Evolutionary conservation across 2,329 filamentous ascomycete genomes (phyloP).

Genomic region (Monosporascus ibericus): DNA sequence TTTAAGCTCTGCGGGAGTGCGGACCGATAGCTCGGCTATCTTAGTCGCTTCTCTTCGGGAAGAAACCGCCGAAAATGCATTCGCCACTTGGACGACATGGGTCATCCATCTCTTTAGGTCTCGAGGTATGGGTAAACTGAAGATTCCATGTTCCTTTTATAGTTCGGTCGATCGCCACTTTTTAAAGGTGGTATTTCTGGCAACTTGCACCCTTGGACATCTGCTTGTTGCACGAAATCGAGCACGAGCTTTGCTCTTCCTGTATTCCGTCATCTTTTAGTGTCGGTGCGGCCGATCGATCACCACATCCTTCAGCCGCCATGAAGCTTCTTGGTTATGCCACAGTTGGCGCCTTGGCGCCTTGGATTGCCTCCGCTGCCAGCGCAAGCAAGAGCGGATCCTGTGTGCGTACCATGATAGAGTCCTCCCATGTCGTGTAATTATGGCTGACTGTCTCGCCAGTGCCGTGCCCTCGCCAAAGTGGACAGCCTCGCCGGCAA

Average conservation of each 20-base stretch:
- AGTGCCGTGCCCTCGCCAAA: neutral
- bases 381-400: neutral
- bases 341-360: neutral
- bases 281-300: neutral
- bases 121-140: too few relatives aligned
- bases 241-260: neutral
- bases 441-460: neutral
- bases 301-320: neutral
- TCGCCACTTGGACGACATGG: too few relatives aligned
- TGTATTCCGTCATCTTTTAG: neutral
- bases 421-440: too few relatives aligned
- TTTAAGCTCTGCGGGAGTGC: too few relatives aligned
- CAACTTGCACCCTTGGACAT: too few relatives aligned
- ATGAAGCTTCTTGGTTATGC: neutral
- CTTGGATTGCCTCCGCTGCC: neutral
- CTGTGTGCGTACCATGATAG: neutral
- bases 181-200: too few relatives aligned
- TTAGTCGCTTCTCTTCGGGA: too few relatives aligned
- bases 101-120: too few relatives aligned
- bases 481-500: neutral
- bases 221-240: neutral
- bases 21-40: too few relatives aligned
- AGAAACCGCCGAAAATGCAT: too few relatives aligned
- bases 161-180: too few relatives aligned
- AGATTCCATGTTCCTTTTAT: too few relatives aligned